These are phyloP conservation scores for Boletus patriciae DNA, from an alignment of 768 basidiomycete species.

Conservation along the genomic window DNA sequence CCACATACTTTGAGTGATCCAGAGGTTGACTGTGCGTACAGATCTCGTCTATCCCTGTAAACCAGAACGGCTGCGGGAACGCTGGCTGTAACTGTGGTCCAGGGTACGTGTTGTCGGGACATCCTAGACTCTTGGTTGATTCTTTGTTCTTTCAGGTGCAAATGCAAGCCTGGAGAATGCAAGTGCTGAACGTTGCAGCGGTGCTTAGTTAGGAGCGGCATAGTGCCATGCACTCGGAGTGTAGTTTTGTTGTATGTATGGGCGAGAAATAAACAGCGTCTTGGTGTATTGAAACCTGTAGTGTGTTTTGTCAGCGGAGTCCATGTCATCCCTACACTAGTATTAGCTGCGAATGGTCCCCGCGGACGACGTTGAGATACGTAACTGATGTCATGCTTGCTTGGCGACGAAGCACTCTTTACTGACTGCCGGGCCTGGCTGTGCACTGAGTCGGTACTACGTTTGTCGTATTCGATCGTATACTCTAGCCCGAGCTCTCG, in stretches of 20 bases:
- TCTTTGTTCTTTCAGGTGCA: background rate
- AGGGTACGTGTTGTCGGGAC: background rate
- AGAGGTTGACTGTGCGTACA: background rate
- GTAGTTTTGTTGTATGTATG: background rate
- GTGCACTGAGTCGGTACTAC: too few species aligned
- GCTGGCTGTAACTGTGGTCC: background rate
- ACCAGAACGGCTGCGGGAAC: background rate
- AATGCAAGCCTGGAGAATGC: constrained; percentile 5
- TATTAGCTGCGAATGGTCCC: too few species aligned
- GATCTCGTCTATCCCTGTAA: background rate
- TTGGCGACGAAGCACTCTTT: too few species aligned
- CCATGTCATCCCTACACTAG: too few species aligned
- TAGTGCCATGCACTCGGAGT: background rate
- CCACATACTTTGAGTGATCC: background rate
- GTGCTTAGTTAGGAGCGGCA: background rate
- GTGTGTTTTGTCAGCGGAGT: too few species aligned
- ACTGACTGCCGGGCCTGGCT: too few species aligned
- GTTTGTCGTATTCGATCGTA: too few species aligned
- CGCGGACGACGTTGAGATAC: too few species aligned
- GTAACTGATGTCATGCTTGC: too few species aligned
- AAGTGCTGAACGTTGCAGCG: background rate
- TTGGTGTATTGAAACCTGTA: too few species aligned
- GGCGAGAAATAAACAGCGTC: too few species aligned
- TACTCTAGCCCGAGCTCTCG: too few species aligned
- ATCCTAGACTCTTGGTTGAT: background rate